Conservation (phyloP, 1,284 basidiomycete genomes). For the Microstroma glucosiphilum region DNA sequence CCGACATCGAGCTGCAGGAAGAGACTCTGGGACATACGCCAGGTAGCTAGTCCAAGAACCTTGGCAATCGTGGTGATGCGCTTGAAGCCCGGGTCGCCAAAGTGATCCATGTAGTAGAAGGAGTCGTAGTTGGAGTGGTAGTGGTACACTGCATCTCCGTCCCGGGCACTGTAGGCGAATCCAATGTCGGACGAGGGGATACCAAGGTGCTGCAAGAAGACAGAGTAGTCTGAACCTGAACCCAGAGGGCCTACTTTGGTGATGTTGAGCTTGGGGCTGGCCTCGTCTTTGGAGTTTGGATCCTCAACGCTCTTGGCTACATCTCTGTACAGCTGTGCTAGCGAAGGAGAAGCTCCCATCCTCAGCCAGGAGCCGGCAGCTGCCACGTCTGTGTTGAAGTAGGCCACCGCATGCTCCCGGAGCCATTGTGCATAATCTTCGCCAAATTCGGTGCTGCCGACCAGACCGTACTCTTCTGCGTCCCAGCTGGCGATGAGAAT, state of each 20-base stretch:
- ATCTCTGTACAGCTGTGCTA: slow-evolving; percentile 66
- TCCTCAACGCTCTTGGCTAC: slow-evolving; percentile 61
- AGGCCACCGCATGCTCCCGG: slow-evolving; percentile 69
- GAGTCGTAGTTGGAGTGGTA: slow-evolving; percentile 70
- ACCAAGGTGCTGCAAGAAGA: slow-evolving; percentile 60
- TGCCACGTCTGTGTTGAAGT: slow-evolving; percentile 74
- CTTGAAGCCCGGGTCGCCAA: slow-evolving; percentile 69
- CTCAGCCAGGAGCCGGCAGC: slow-evolving; percentile 64
- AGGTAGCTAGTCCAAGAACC: slow-evolving; percentile 52
- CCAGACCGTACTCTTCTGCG: slow-evolving; percentile 83
- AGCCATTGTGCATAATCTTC: slow-evolving; percentile 84
- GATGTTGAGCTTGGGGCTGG: slow-evolving; percentile 18
- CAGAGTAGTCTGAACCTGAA: slow-evolving; percentile 64
- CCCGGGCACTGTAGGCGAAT: slow-evolving; percentile 23
- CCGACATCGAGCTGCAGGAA: slow-evolving; percentile 68
- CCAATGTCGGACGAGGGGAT: slow-evolving; percentile 51
- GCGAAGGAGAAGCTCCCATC: slow-evolving; percentile 64
- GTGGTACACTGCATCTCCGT: slow-evolving; percentile 51
- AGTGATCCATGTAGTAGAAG: slow-evolving; percentile 67
- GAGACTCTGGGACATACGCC: slow-evolving; percentile 62
- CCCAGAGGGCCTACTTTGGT: slow-evolving; percentile 46
- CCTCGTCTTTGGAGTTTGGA: slow-evolving; percentile 18
- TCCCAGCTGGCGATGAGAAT: slow-evolving; percentile 88
- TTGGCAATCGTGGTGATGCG: slow-evolving; percentile 67
- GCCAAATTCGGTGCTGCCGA: slow-evolving; percentile 81